These are phyloP conservation scores for Populus hybrid DNA, from an alignment of 441 rosid species.

Conservation along the genomic window DNA sequence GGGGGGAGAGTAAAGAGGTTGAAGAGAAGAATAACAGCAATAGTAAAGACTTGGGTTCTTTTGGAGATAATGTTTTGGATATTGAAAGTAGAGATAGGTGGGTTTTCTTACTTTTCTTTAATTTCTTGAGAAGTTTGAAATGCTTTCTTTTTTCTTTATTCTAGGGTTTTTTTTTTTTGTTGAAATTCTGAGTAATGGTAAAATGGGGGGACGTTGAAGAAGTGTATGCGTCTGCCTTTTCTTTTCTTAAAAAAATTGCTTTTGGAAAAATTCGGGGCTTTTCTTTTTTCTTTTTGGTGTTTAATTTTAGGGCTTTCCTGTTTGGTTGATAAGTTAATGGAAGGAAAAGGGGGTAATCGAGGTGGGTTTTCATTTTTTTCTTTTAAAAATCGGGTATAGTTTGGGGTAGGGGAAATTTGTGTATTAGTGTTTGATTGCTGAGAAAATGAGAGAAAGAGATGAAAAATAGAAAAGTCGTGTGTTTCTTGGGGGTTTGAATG, in stretches of 20 bases:
- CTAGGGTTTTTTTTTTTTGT: neutral
- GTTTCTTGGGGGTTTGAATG: no score
- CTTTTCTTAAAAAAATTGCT: no score
- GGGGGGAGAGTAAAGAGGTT: constrained; percentile 13
- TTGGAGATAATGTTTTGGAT: constrained; percentile 65
- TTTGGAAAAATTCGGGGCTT: neutral
- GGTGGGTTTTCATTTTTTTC: neutral
- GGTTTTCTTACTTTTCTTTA: constrained; percentile 6
- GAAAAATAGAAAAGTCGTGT: neutral
- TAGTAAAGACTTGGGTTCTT: constrained; percentile 43
- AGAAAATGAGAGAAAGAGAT: neutral
- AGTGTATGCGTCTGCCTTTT: neutral
- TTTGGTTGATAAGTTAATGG: neutral
- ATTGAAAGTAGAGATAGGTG: constrained; percentile 64
- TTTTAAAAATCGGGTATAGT: neutral
- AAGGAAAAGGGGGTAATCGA: neutral
- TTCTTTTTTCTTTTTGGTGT: neutral
- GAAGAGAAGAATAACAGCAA: constrained; percentile 7
- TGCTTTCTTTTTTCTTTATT: neutral
- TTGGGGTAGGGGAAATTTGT: neutral
- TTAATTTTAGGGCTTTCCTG: neutral
- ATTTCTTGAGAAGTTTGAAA: neutral
- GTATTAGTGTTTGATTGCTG: neutral
- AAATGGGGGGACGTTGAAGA: neutral
- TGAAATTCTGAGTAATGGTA: neutral